Evolutionary conservation across 164 flowering plant species (phyloP).

Genomic region (Paratinospora sagittata): DNA sequence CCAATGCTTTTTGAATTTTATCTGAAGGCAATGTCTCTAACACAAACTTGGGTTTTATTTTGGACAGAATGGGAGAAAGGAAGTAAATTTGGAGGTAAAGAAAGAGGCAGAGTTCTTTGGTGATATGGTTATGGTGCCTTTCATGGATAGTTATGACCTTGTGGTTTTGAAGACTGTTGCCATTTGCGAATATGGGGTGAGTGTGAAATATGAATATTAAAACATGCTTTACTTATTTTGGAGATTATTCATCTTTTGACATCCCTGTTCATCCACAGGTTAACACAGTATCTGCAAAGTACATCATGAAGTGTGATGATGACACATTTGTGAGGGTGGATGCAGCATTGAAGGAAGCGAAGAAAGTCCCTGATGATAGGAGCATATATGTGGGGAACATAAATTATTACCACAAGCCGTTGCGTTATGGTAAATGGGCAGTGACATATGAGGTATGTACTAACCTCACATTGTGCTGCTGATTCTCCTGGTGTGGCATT

Average conservation of each 20-base stretch:
- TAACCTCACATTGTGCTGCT: conserved; percentile 1
- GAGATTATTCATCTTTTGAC: not conserved
- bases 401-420: conserved; percentile 57
- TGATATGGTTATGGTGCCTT: conserved; percentile 67
- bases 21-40: not conserved
- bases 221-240: not conserved
- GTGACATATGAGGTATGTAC: conserved; percentile 61
- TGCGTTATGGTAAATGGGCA: conserved; percentile 76
- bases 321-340: conserved; percentile 69
- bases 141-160: conserved; percentile 73
- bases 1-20: not conserved
- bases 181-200: conserved; percentile 73
- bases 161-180: conserved; percentile 71
- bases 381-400: conserved; percentile 61
- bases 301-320: conserved; percentile 73
- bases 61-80: conserved; percentile 52
- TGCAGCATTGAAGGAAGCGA: conserved; percentile 40
- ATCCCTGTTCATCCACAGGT: conserved; percentile 25
- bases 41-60: not conserved
- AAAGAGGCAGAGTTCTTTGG: conserved; percentile 74
- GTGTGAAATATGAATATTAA: conserved; percentile 13
- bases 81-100: conserved; percentile 56
- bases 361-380: conserved; percentile 25
- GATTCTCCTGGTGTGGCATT: not conserved
- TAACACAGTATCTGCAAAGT: conserved; percentile 42